Evolutionary conservation across 345 rosid genomes (phyloP).

Genomic region (Ricinus communis): DNA sequence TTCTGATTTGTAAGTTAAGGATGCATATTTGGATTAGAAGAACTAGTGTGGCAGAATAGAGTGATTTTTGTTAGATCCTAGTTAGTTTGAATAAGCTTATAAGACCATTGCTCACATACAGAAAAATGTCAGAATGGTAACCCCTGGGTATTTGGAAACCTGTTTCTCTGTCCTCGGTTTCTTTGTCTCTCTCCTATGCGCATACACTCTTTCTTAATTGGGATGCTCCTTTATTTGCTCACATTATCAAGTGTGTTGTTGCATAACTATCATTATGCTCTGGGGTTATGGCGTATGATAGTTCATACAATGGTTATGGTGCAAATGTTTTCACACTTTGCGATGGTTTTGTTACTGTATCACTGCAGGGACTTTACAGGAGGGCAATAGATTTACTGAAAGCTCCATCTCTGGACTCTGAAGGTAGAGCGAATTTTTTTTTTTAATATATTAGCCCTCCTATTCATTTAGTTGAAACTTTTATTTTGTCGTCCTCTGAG

Average conservation of each 20-base stretch:
- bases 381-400: conserved; percentile 72
- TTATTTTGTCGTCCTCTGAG: not conserved
- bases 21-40: not conserved
- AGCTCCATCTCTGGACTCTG: conserved; percentile 64
- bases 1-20: not conserved
- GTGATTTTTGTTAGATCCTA: not conserved
- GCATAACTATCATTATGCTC: not conserved
- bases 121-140: not conserved
- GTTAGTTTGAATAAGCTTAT: not conserved
- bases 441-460: not conserved
- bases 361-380: conserved; percentile 70
- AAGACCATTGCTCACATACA: not conserved
- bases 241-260: not conserved
- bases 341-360: not conserved
- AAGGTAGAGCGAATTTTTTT: conserved; percentile 39
- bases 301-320: not conserved
- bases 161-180: not conserved
- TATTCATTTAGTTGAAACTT: not conserved
- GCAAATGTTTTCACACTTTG: no score
- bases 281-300: not conserved
- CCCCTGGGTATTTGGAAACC: not conserved
- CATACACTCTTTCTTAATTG: not conserved
- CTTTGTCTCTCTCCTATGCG: not conserved
- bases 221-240: not conserved
- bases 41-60: not conserved